These are phyloP conservation scores for Tuber brumale DNA, from an alignment of 495 filamentous ascomycete species.

Conservation along the genomic window DNA sequence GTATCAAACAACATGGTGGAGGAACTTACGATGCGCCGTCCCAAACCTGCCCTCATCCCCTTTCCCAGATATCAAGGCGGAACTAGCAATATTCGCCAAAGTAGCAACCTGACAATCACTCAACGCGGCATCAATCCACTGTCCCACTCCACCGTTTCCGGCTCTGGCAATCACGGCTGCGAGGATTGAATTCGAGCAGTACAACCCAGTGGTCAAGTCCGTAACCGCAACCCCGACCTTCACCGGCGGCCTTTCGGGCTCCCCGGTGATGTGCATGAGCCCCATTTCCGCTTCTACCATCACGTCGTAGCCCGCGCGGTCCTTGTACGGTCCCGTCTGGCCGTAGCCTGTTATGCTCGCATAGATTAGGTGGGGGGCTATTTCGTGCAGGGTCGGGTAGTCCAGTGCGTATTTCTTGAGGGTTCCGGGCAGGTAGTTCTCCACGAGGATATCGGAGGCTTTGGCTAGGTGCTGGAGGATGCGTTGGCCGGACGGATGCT, in stretches of 20 bases:
- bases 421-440: constrained; percentile 89
- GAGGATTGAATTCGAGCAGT: constrained; percentile 96
- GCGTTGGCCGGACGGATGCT: constrained; percentile 69
- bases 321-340: constrained; percentile 85
- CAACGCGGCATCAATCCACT: constrained; percentile 85
- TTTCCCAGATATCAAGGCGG: constrained; percentile 79
- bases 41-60: constrained; percentile 87
- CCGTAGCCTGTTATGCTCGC: constrained; percentile 67
- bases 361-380: constrained; percentile 72
- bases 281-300: constrained; percentile 99
- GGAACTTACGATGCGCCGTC: constrained; percentile 80
- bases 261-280: constrained; percentile 95
- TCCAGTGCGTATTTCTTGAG: constrained; percentile 90
- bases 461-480: constrained; percentile 79
- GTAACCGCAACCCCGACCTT: constrained; percentile 98
- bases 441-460: constrained; percentile 85
- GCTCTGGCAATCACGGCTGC: constrained; percentile 72
- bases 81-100: constrained; percentile 86
- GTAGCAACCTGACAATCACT: constrained; percentile 95
- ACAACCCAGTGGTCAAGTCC: constrained; percentile 91
- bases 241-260: constrained; percentile 79
- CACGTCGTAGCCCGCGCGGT: constrained; percentile 91
- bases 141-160: constrained; percentile 64
- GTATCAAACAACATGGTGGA: background rate
- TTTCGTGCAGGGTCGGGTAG: constrained; percentile 65